Conservation (phyloP, 1,284 basidiomycete genomes). For the Gymnopus androsaceus region DNA sequence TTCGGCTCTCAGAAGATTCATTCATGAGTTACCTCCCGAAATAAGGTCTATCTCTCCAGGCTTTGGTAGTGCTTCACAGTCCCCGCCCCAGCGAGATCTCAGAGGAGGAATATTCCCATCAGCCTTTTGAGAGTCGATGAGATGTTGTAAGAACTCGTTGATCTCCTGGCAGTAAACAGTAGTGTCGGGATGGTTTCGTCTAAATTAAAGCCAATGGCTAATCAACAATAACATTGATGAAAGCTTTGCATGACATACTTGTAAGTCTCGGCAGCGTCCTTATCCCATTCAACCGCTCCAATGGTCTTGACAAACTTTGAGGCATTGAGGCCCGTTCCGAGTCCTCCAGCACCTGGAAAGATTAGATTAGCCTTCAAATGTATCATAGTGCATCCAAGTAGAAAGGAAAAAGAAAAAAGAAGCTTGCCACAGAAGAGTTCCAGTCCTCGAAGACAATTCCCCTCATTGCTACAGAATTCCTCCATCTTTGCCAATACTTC, state of each 20-base stretch:
- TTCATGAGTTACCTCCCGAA: constrained; percentile 52
- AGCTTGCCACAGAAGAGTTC: constrained; percentile 65
- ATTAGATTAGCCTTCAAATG: neutral
- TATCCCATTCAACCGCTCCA: constrained; percentile 67
- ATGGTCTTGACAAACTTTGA: constrained; percentile 60
- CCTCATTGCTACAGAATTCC: constrained; percentile 31
- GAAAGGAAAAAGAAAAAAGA: constrained; percentile 6
- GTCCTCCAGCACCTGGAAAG: constrained; percentile 63
- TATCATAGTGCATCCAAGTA: no score
- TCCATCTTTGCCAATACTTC: constrained; percentile 29
- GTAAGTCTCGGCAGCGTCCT: constrained; percentile 63
- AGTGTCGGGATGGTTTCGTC: constrained; percentile 57
- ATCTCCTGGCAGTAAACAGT: constrained; percentile 66
- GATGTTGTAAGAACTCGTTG: constrained; percentile 46
- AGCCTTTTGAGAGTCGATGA: neutral
- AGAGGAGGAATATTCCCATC: no score
- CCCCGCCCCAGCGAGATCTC: no score
- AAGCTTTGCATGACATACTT: constrained; percentile 37
- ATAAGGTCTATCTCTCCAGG: constrained; percentile 68
- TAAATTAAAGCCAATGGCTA: constrained; percentile 25
- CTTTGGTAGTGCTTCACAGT: constrained; percentile 36
- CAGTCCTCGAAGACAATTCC: constrained; percentile 45
- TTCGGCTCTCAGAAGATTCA: neutral
- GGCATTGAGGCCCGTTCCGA: constrained; percentile 63
- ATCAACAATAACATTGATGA: constrained; percentile 10